Percentiles rank a stretch among this genome's conserved stretches.
phyloP scores from a whole-genome alignment of 2,329 filamentous ascomycete species.

The Microdochium bolleyi region DNA sequence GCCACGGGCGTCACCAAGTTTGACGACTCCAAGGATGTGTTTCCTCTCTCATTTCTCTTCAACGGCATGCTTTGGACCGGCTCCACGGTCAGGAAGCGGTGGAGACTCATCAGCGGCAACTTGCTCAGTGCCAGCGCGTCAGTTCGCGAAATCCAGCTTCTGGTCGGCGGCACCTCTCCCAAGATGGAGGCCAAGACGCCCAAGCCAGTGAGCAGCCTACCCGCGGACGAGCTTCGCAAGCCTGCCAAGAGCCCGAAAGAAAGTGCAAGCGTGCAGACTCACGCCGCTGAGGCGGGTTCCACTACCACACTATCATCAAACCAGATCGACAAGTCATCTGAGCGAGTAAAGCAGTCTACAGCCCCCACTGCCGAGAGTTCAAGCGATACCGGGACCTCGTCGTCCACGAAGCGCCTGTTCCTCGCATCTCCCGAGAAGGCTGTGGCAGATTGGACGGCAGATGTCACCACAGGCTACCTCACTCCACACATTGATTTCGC shows the following conservation, averaged over 20 bases:
- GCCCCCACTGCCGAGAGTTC: not conserved
- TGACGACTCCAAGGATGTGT: conserved; percentile 35
- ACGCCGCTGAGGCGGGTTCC: not conserved
- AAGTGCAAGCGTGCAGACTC: not conserved
- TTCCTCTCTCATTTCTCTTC: conserved; percentile 29
- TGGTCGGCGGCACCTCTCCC: conserved; percentile 10
- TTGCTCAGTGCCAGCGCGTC: conserved; percentile 18
- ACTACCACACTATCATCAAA: no score
- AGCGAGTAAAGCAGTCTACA: not conserved
- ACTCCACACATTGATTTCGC: conserved; percentile 19
- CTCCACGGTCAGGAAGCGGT: conserved; percentile 27
- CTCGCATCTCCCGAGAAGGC: conserved; percentile 22
- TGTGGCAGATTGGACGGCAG: conserved; percentile 24
- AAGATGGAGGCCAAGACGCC: conserved; percentile 3
- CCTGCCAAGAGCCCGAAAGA: not conserved
- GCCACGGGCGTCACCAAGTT: conserved; percentile 30
- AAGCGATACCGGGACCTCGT: conserved; percentile 18
- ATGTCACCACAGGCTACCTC: conserved; percentile 18
- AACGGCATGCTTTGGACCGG: conserved; percentile 26
- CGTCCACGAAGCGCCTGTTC: conserved; percentile 17
- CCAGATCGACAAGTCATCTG: not conserved
- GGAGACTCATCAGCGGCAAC: conserved; percentile 32
- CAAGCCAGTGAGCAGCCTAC: not conserved
- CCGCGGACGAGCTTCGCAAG: not conserved
- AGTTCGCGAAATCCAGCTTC: conserved; percentile 13